phyloP scores from a whole-genome alignment of 75 land plant species.

The Selaginella tamariscina region DNA sequence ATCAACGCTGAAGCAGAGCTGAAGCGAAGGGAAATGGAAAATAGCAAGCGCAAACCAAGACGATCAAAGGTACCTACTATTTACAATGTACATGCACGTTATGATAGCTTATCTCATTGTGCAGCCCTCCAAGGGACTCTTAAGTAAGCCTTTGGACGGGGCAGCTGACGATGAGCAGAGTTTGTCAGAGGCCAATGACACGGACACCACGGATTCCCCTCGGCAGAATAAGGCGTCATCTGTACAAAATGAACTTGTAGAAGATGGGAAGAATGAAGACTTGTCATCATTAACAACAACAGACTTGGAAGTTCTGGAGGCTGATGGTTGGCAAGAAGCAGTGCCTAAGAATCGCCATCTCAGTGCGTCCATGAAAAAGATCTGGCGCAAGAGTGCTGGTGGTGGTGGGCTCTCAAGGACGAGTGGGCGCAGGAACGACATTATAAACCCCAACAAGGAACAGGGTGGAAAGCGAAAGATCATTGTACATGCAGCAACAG shows the following conservation, averaged over 20 bases:
- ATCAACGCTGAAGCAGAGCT: constrained; percentile 47
- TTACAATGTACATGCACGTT: background rate
- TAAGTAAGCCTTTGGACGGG: background rate
- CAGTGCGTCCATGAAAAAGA: constrained; percentile 27
- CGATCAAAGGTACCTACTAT: constrained; percentile 36
- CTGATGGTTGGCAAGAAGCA: constrained; percentile 64
- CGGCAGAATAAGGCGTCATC: background rate
- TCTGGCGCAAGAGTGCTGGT: constrained; percentile 22
- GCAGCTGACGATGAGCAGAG: constrained; percentile 7
- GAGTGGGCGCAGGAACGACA: constrained; percentile 16
- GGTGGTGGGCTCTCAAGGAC: constrained; percentile 24
- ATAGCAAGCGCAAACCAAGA: constrained; percentile 36
- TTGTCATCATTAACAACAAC: constrained; percentile 1
- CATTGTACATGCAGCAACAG: constrained; percentile 20
- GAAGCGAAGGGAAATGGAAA: constrained; percentile 35
- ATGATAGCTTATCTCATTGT: constrained; percentile 11
- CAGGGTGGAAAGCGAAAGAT: constrained; percentile 27
- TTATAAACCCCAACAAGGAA: constrained; percentile 15
- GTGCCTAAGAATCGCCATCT: constrained; percentile 50
- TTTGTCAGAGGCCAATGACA: background rate
- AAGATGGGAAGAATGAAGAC: constrained; percentile 26
- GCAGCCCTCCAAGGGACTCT: constrained; percentile 14
- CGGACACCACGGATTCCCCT: background rate
- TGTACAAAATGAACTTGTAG: background rate
- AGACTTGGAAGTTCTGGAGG: constrained; percentile 19